Percentiles rank a stretch among this genome's conserved stretches.
Conservation (phyloP, 331 rosid genomes). For the Cydonia oblonga region DNA sequence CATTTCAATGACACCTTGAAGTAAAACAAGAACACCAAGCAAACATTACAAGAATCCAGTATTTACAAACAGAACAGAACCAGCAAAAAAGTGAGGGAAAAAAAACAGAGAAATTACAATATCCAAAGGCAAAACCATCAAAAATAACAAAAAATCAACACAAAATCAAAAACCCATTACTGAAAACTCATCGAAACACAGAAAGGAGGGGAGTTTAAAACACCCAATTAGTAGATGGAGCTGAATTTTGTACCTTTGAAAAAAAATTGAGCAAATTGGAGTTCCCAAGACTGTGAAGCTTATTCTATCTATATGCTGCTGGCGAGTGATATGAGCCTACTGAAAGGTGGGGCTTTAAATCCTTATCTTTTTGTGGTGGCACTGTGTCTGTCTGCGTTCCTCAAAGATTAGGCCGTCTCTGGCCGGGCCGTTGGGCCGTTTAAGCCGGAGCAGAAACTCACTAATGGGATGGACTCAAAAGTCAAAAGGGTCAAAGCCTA, state of each 20-base stretch:
- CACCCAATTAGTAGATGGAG: conserved; percentile 12
- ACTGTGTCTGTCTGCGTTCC: conserved; percentile 1
- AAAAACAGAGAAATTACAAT: not conserved
- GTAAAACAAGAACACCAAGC: not conserved
- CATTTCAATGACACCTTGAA: not conserved
- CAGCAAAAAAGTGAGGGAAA: not conserved
- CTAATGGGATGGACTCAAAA: not conserved
- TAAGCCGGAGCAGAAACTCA: no score
- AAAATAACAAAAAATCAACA: not conserved
- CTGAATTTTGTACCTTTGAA: conserved; percentile 26
- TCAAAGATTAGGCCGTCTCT: not conserved
- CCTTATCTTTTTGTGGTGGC: conserved; percentile 41
- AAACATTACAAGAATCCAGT: not conserved
- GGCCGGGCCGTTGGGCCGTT: not conserved
- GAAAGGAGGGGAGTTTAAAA: conserved; percentile 8
- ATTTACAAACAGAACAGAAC: not conserved
- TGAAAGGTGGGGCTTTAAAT: conserved; percentile 66
- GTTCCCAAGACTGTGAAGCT: conserved; percentile 12
- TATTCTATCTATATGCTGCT: conserved; percentile 5
- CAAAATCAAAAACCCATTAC: conserved; percentile 11
- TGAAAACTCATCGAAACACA: not conserved
- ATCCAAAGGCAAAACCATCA: not conserved
- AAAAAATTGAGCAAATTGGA: conserved; percentile 7
- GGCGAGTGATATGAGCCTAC: conserved; percentile 22
- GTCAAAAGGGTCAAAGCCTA: not conserved